Evolutionary conservation across 1,284 basidiomycete species (phyloP).

Genomic region (Irpex lacteus): DNA sequence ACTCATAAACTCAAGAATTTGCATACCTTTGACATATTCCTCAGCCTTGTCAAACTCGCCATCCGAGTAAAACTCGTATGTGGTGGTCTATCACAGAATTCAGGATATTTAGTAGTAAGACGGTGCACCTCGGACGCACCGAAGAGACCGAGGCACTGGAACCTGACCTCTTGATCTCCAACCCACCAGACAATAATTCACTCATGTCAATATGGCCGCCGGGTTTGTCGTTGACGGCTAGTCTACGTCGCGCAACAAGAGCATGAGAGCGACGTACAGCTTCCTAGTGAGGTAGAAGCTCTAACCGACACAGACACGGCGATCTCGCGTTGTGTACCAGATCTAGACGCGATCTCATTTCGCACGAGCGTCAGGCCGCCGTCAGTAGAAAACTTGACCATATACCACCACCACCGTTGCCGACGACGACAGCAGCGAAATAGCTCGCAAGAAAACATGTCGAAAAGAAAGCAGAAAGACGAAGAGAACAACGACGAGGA

Average conservation of each 20-base stretch:
- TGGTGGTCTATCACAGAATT: neutral
- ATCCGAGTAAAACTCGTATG: neutral
- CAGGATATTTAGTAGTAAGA: no score
- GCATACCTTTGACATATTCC: no score
- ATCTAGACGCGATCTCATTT: neutral
- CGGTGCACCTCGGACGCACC: no score
- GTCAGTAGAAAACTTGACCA: neutral
- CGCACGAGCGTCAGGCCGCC: no score
- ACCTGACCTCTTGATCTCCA: no score
- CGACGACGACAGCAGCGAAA: neutral
- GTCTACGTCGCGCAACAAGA: neutral
- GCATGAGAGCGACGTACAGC: neutral
- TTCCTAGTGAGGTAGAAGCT: neutral
- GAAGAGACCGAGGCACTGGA: no score
- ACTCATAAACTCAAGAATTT: no score
- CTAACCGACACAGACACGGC: neutral
- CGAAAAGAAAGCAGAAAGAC: slow-evolving; percentile 28
- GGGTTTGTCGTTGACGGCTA: neutral
- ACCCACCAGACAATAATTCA: no score
- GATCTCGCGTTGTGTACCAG: neutral
- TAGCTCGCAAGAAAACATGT: slow-evolving; percentile 15
- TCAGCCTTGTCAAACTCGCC: no score
- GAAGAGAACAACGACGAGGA: slow-evolving; percentile 22
- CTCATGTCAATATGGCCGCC: no score
- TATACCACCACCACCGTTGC: neutral